Conservation (phyloP, 495 filamentous ascomycete species). For the Neurospora sp. region DNA sequence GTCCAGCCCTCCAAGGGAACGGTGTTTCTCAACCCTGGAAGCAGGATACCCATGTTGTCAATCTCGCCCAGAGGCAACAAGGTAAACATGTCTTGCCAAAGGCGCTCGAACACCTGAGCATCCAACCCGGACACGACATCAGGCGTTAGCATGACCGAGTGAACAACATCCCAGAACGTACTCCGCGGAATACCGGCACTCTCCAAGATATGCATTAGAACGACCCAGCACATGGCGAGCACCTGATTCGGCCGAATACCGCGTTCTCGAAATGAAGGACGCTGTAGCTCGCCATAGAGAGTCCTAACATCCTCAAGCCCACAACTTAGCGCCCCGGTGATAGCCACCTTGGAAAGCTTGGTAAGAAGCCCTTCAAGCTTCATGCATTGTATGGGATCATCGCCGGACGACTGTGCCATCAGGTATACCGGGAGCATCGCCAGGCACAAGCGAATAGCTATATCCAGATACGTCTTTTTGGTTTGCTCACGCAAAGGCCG, state of each 20-base stretch:
- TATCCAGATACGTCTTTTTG: slow-evolving; percentile 9
- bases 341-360: slow-evolving; percentile 23
- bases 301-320: slow-evolving; percentile 43
- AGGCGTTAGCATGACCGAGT: slow-evolving; percentile 32
- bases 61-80: slow-evolving; percentile 70
- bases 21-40: slow-evolving; percentile 45
- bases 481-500: not conserved
- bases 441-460: slow-evolving; percentile 8
- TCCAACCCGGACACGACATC: slow-evolving; percentile 29
- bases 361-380: slow-evolving; percentile 34
- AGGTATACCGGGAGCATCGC: slow-evolving; percentile 15
- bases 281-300: slow-evolving; percentile 56
- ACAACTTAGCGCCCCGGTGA: slow-evolving; percentile 32
- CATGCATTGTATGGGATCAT: slow-evolving; percentile 19
- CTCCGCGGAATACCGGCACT: slow-evolving; percentile 31
- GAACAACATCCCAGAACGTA: slow-evolving; percentile 50
- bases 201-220: slow-evolving; percentile 50
- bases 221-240: slow-evolving; percentile 53
- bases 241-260: slow-evolving; percentile 54
- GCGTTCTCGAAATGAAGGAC: slow-evolving; percentile 42
- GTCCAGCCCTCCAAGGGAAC: slow-evolving; percentile 58
- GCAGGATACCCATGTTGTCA: slow-evolving; percentile 52
- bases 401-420: slow-evolving; percentile 20
- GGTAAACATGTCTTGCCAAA: slow-evolving; percentile 67
- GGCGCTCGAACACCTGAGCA: slow-evolving; percentile 48